Percentiles rank a stretch among this genome's conserved stretches.
phyloP scores from a whole-genome alignment of 2,329 filamentous ascomycete genomes.

The Chaetomium globosum region DNA sequence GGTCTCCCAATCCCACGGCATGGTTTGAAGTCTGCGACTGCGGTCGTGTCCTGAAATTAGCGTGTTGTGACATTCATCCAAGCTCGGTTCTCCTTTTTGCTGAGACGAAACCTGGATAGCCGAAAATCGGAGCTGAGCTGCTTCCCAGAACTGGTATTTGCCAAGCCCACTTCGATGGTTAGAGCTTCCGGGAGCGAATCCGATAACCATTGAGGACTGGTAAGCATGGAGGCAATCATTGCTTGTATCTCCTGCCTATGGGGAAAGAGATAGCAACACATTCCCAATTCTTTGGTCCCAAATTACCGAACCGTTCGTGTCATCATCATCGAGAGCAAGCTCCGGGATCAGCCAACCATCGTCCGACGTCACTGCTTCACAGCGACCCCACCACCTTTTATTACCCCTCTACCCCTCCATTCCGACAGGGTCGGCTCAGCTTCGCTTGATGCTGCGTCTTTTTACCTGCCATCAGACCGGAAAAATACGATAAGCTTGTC shows the following conservation, averaged over 20 bases:
- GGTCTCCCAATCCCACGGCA: not conserved
- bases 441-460: conserved; percentile 29
- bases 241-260: not conserved
- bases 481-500: conserved; percentile 28
- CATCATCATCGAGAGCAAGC: conserved; percentile 22
- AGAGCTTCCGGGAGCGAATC: not conserved
- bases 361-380: conserved; percentile 36
- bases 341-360: conserved; percentile 36
- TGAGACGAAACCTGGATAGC: not conserved
- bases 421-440: conserved; percentile 29
- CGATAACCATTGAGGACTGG: not conserved
- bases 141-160: not conserved
- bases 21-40: not conserved
- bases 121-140: not conserved
- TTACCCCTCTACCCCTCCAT: conserved; percentile 36
- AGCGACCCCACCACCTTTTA: conserved; percentile 35
- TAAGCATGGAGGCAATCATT: not conserved
- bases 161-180: not conserved
- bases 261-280: not conserved
- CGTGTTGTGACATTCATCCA: not conserved
- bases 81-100: not conserved
- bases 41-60: not conserved
- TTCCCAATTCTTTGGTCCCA: not conserved
- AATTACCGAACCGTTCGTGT: not conserved
- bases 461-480: conserved; percentile 24